Evolutionary conservation across 1,139 yeast genomes (phyloP), one percentile per base, ranked within the genome.

Genomic region (Geotrichum europaeum): DNA sequence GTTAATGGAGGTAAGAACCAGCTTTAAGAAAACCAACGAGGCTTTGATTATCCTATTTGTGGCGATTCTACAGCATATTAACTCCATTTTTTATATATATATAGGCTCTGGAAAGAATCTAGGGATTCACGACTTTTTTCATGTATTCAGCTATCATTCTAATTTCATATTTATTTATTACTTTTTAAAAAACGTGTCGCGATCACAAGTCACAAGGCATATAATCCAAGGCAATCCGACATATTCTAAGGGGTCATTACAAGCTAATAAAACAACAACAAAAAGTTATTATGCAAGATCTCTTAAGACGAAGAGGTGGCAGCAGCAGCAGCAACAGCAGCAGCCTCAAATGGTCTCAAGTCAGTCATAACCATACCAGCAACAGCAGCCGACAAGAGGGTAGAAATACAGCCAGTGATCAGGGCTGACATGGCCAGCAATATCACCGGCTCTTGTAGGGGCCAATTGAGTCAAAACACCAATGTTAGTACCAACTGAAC

Each of bases 281-380:
- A 15, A n/a, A 15, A 40, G 20, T 15, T n/a, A 40, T 40, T 40
- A 40, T 40, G 47, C 47, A 40, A 40, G 47, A 15, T 15, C 20
- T 40, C 20, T 25, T 47, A 47, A n/a, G 50, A 24, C n/a, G 32
- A 24, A 24, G 51, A 6, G 9, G 7, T 3, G 18, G 54, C 53
- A 20, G 60, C 58, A n/a, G 57, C 57, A 25, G 60, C 60, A 9
- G 50, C 58, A 22, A 43, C 51, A 45, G 60, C 59, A 24, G 59
- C 56, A 9, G 47, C 61, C 47, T 59, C 57, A 55, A 65, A 65
- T 24, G 53, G 49, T 40, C 56, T 62, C 69, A 81, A 74, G 66
- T 83, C 84, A 63, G 84, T 84, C 70, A 84, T 77, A 49, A 84
- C 84, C 87, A 84, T 84, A 53, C 86, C 87, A 18, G 89, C 87